Percentiles rank a stretch among this genome's conserved stretches.
Evolutionary conservation across 192 early-diverging fungal species (phyloP).

Genomic region (Podila epigama): DNA sequence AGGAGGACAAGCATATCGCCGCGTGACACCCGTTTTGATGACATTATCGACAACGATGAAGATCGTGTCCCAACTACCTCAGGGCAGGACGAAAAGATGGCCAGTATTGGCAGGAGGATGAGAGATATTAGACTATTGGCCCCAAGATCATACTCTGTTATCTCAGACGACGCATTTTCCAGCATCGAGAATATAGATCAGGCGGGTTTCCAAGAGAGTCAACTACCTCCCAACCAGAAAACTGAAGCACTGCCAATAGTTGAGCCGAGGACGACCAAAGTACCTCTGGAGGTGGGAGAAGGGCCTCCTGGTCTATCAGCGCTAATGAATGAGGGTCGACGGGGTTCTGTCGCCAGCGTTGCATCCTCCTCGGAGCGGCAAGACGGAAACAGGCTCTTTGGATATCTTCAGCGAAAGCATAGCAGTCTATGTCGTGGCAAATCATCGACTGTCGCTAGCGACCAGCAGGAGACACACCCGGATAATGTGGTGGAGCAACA

Average conservation of each 20-base stretch:
- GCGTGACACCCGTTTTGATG: too few species aligned
- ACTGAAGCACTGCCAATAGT: neutral
- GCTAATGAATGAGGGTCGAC: constrained; percentile 3
- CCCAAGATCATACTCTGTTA: constrained; percentile 22
- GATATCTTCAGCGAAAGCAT: constrained; percentile 7
- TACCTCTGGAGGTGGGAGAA: neutral
- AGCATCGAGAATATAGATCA: constrained; percentile 14
- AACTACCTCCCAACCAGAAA: neutral
- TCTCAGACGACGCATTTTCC: constrained; percentile 21
- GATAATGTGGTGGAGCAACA: neutral
- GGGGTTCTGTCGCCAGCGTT: constrained; percentile 16
- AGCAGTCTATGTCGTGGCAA: neutral
- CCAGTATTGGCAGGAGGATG: neutral
- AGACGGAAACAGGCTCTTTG: neutral
- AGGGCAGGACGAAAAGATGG: too few species aligned
- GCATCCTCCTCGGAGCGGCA: constrained; percentile 9
- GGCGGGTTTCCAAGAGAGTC: neutral
- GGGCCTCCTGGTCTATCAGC: neutral
- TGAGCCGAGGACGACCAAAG: neutral
- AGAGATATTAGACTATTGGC: neutral
- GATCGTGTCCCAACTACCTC: too few species aligned
- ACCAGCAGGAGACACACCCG: neutral
- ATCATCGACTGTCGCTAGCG: neutral
- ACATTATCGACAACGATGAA: too few species aligned
- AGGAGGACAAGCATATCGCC: too few species aligned